Conservation (phyloP, 23 red algal species). For the Gracilaria vermiculophylla region DNA sequence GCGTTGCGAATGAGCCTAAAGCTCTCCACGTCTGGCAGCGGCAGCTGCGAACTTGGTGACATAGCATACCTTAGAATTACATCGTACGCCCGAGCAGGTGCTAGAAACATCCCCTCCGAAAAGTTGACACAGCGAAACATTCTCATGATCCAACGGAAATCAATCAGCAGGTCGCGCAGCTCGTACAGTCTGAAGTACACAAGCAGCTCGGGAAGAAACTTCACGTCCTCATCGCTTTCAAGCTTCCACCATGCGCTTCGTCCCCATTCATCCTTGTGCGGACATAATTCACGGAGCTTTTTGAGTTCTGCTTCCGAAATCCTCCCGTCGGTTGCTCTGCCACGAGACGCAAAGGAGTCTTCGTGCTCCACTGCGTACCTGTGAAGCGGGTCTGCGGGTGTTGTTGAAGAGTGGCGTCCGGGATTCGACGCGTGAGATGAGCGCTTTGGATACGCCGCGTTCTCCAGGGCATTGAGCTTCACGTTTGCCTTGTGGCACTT, state of each 20-base stretch:
- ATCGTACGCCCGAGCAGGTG: constrained; percentile 38
- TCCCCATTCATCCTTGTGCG: constrained; percentile 39
- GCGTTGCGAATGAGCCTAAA: constrained; percentile 50
- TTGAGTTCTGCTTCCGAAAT: background rate
- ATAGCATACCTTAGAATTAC: background rate
- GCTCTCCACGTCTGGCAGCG: constrained; percentile 27
- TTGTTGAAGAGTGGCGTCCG: background rate
- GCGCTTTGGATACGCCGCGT: constrained; percentile 4
- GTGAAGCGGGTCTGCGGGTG: background rate
- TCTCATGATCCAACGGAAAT: constrained; percentile 57
- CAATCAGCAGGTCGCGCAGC: constrained; percentile 31
- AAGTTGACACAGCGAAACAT: constrained; percentile 52
- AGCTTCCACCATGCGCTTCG: constrained; percentile 46
- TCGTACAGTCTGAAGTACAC: constrained; percentile 15
- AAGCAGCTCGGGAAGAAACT: constrained; percentile 1
- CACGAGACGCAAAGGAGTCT: background rate
- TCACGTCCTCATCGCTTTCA: background rate
- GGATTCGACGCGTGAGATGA: background rate
- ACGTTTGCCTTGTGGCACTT: constrained; percentile 41
- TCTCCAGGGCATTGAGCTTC: background rate
- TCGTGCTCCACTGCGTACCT: background rate
- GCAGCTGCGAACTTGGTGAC: background rate
- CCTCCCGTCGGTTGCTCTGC: background rate
- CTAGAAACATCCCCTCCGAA: constrained; percentile 39
- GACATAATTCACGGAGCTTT: constrained; percentile 25